Evolutionary conservation across 257 asterid species (phyloP), one percentile per base, ranked within the genome.

Genomic region (Solanum corneliomulleri): DNA sequence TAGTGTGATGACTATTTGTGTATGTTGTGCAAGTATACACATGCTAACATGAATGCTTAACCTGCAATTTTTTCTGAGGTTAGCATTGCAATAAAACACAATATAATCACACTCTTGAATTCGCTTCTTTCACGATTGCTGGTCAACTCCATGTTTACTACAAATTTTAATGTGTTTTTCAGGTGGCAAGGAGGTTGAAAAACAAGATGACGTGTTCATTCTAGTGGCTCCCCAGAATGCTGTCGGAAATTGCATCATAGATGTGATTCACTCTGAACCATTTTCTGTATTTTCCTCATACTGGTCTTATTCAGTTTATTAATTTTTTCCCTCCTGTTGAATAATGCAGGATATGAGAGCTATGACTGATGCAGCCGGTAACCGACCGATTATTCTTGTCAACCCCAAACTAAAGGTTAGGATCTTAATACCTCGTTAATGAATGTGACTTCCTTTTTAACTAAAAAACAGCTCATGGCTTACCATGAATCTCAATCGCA

Each of bases 221-320:
- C 91, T 96, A 90, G 95, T 96, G 91, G 99, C 99, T 90, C 99
- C 99, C n/a, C 98, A 96, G 93, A 96, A 96, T 93, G 97, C 98
- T 33, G 95, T 95, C 29, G 98, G 99, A 49, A 95, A 95, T 87
- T 96, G 99, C 89, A 96, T 96, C 86, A 95, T 96, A 71, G 98
- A 91, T 84, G 99, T 95, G 91, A 88, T 89, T 74, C 20, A 86
- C n/a, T 86, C 35, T 21, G 62, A 33, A 29, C 74, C 75, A 85
- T 14, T 82, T 86, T 37, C 87, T 83, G 37, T 82, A 64, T 62
- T 89, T 80, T 47, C 69, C 69, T 80, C 85, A 2, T 49, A 78
- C 11, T 10, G 18, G 18, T 47, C 85, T 80, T 45, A 21, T 86
- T 69, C 86, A 29, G 70, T 45, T 35, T 86, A 66, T 16, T 80